These are phyloP conservation scores for Peterozyma xylosa DNA, from an alignment of 805 yeast species.

Conservation along the genomic window DNA sequence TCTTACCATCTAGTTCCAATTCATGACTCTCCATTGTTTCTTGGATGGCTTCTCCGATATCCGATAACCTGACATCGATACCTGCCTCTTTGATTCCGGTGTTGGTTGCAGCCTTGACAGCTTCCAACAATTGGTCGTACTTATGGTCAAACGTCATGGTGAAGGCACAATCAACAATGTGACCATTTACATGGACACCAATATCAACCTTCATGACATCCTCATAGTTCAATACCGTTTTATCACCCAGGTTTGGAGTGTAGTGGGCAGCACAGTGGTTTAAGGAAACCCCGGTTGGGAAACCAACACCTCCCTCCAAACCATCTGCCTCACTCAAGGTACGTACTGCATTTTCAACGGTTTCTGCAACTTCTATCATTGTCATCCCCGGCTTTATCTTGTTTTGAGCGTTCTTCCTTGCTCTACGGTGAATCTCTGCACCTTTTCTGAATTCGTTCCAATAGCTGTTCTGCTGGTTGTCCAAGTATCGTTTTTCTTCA, in stretches of 20 bases:
- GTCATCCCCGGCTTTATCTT: conserved; percentile 86
- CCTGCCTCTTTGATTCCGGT: conserved; percentile 93
- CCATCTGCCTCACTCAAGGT: conserved; percentile 63
- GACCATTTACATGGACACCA: conserved; percentile 95
- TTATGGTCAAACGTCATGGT: conserved; percentile 81
- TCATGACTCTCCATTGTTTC: conserved; percentile 98
- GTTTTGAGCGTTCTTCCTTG: conserved; percentile 69
- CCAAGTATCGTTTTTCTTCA: conserved; percentile 79
- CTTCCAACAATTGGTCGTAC: conserved; percentile 72
- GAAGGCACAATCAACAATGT: conserved; percentile 91
- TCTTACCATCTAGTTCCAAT: conserved; percentile 81
- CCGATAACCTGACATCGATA: conserved; percentile 90
- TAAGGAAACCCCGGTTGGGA: conserved; percentile 95
- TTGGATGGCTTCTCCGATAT: conserved; percentile 92
- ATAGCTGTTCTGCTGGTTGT: conserved; percentile 49
- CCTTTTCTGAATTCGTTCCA: conserved; percentile 93
- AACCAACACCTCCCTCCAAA: conserved; percentile 83
- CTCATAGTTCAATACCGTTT: conserved; percentile 67
- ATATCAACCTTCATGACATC: conserved; percentile 96
- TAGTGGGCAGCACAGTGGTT: conserved; percentile 97
- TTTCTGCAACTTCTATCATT: conserved; percentile 82
- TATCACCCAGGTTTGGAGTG: conserved; percentile 95
- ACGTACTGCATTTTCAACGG: conserved; percentile 80
- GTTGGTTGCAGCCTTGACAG: conserved; percentile 89
- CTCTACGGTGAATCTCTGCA: conserved; percentile 93